These are phyloP conservation scores for Fusarium metavorans DNA, from an alignment of 2,329 filamentous ascomycete species.

Conservation along the genomic window DNA sequence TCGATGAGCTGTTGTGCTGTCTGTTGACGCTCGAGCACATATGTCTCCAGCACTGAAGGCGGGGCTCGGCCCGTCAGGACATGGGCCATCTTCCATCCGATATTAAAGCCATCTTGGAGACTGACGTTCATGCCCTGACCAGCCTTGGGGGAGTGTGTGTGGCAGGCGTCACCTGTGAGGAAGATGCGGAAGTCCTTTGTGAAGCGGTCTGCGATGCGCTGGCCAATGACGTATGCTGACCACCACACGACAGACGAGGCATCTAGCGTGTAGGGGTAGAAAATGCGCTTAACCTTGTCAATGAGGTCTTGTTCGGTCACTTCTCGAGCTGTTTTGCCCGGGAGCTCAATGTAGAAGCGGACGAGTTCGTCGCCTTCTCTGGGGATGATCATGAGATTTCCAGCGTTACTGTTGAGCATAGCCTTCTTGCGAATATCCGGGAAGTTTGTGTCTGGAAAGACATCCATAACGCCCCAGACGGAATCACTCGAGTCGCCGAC, in stretches of 20 bases:
- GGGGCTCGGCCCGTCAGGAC: slow-evolving; percentile 54
- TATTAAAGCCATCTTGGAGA: slow-evolving; percentile 72
- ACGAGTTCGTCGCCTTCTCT: slow-evolving; percentile 66
- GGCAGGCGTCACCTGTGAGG: slow-evolving; percentile 73
- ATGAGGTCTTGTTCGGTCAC: slow-evolving; percentile 18
- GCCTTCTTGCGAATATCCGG: slow-evolving; percentile 71
- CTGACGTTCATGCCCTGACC: slow-evolving; percentile 78
- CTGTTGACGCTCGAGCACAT: slow-evolving; percentile 62
- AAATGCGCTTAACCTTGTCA: slow-evolving; percentile 52
- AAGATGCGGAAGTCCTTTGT: slow-evolving; percentile 70
- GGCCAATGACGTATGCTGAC: slow-evolving; percentile 73
- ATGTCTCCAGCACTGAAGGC: slow-evolving; percentile 56
- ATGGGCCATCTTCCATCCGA: slow-evolving; percentile 65
- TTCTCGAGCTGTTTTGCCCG: slow-evolving; percentile 60
- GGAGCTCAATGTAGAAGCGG: slow-evolving; percentile 68
- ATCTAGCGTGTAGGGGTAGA: slow-evolving; percentile 62
- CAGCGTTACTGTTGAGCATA: slow-evolving; percentile 65
- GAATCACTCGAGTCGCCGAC: slow-evolving; percentile 66
- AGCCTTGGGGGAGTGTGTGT: slow-evolving; percentile 68
- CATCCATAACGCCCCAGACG: slow-evolving; percentile 54
- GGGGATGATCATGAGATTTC: slow-evolving; percentile 72
- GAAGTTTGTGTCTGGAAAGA: slow-evolving; percentile 63
- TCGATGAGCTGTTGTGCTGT: slow-evolving; percentile 73
- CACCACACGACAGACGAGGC: slow-evolving; percentile 70
- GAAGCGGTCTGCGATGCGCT: slow-evolving; percentile 70